Evolutionary conservation across 2,329 filamentous ascomycete genomes (phyloP).

Genomic region (Trichoderma koningiopsis): DNA sequence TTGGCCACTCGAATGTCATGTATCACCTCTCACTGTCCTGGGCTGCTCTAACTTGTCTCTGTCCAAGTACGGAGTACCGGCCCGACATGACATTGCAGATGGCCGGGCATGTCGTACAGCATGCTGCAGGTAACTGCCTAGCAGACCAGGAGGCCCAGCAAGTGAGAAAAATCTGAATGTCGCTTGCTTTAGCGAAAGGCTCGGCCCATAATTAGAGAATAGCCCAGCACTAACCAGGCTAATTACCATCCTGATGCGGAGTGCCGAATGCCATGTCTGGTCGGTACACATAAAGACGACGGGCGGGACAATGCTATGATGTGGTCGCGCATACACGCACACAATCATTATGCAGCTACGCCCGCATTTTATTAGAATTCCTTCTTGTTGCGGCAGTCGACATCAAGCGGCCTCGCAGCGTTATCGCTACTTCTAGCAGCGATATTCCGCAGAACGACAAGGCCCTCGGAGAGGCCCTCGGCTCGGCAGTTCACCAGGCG

Average conservation of each 20-base stretch:
- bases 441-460: neutral
- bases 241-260: neutral
- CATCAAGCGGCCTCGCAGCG: neutral
- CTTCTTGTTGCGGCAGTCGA: neutral
- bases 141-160: neutral
- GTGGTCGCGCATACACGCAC: slow-evolving; percentile 9
- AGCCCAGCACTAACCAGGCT: neutral
- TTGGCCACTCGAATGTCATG: neutral
- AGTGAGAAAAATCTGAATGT: slow-evolving; percentile 13
- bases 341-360: slow-evolving; percentile 6
- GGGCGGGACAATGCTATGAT: neutral
- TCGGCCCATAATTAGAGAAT: slow-evolving; percentile 3
- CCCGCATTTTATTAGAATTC: slow-evolving; percentile 6
- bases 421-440: neutral
- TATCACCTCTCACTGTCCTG: slow-evolving; percentile 2
- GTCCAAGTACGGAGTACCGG: slow-evolving; percentile 17
- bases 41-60: neutral
- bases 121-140: slow-evolving; percentile 15
- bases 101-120: slow-evolving; percentile 20
- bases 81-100: slow-evolving; percentile 21
- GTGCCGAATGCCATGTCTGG: neutral
- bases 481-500: slow-evolving; percentile 1
- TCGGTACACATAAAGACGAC: neutral
- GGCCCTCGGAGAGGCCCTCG: neutral
- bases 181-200: slow-evolving; percentile 22